Conservation (phyloP, 2,329 filamentous ascomycete species). For the Hymenoscyphus occultus region DNA sequence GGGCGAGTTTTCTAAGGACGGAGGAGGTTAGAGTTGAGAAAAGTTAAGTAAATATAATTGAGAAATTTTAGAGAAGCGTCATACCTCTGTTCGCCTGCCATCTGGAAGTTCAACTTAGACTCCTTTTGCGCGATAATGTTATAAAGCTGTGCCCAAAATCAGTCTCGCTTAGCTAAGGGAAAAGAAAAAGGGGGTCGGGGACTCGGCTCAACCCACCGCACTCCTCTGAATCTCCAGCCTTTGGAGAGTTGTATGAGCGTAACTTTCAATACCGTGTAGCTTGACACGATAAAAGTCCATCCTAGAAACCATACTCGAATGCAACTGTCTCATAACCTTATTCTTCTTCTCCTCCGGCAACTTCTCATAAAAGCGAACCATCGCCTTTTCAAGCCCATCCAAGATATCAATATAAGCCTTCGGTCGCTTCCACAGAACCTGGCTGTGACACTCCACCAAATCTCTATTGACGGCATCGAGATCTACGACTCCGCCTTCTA, state of each 20-base stretch:
- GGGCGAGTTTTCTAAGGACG: constrained; percentile 36
- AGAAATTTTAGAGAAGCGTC: no score
- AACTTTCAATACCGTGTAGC: constrained; percentile 59
- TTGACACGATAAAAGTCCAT: constrained; percentile 61
- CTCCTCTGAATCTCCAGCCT: constrained; percentile 59
- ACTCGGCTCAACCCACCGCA: constrained; percentile 46
- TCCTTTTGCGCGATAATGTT: constrained; percentile 66
- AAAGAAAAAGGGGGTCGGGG: neutral
- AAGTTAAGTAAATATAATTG: neutral
- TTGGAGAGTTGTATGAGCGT: constrained; percentile 60
- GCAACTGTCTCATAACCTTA: constrained; percentile 42
- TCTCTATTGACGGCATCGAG: constrained; percentile 60
- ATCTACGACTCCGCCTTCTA: constrained; percentile 49
- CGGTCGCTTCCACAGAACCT: constrained; percentile 61
- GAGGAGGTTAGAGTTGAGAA: neutral
- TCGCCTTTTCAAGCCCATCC: constrained; percentile 47
- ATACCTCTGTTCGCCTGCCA: constrained; percentile 40
- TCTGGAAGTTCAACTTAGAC: constrained; percentile 61
- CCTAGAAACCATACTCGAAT: constrained; percentile 51
- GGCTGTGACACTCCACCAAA: constrained; percentile 60
- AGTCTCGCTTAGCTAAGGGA: constrained; percentile 9
- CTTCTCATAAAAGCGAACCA: constrained; percentile 36
- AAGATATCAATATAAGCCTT: constrained; percentile 57
- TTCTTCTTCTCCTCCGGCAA: constrained; percentile 17
- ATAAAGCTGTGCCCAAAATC: constrained; percentile 48